A percentile compares a stretch with the other conserved stretches of the same genome.
phyloP scores from a whole-genome alignment of 2,329 filamentous ascomycete species.

The Fusarium subglutinans region DNA sequence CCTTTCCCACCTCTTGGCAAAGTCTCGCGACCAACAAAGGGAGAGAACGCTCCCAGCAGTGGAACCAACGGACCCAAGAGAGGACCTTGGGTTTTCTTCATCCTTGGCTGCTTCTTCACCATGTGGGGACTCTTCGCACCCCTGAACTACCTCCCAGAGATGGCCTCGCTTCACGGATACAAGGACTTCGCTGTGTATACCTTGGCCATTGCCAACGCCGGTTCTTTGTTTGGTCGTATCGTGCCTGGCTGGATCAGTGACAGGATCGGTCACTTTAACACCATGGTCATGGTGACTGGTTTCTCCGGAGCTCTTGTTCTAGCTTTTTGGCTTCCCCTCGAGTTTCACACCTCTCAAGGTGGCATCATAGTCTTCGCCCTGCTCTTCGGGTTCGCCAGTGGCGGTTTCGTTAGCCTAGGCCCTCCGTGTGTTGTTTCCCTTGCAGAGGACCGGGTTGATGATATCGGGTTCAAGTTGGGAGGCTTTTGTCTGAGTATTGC shows the following conservation, averaged over 20 bases:
- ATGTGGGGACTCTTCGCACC: neutral
- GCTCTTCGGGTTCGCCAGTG: neutral
- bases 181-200: neutral
- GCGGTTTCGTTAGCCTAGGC: neutral
- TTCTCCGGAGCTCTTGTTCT: neutral
- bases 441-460: neutral
- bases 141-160: neutral
- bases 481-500: neutral
- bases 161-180: neutral
- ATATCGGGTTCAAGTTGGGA: neutral
- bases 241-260: neutral
- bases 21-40: neutral
- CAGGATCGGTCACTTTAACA: neutral
- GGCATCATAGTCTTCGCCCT: neutral
- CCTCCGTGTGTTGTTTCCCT: neutral
- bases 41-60: neutral
- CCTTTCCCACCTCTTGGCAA: neutral
- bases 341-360: neutral
- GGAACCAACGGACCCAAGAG: neutral
- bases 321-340: neutral
- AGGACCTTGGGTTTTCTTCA: neutral
- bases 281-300: neutral
- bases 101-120: neutral
- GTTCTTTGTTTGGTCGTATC: neutral
- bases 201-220: neutral